phyloP scores from a whole-genome alignment of 106 monocot species.

The Allium cepa region DNA sequence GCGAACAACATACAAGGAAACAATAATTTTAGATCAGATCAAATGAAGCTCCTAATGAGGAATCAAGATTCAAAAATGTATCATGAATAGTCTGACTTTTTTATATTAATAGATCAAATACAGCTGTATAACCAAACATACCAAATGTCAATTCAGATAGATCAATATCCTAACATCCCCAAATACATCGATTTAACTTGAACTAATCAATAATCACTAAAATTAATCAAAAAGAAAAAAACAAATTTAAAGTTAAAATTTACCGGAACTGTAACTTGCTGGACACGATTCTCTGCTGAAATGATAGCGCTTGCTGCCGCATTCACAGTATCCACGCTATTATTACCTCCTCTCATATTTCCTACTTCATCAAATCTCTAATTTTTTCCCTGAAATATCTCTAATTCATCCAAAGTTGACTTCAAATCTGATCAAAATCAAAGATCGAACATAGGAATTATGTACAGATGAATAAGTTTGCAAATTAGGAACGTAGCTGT shows the following conservation, averaged over 20 bases:
- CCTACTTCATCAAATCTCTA: not conserved
- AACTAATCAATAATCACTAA: not conserved
- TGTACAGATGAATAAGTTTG: not conserved
- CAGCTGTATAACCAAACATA: too few relatives aligned
- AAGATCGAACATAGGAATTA: not conserved
- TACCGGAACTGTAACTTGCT: conserved; percentile 45
- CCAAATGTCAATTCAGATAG: too few relatives aligned
- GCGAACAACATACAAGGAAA: too few relatives aligned
- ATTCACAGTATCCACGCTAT: conserved; percentile 56
- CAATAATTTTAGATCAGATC: too few relatives aligned
- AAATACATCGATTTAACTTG: not conserved
- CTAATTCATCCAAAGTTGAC: not conserved
- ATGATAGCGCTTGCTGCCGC: conserved; percentile 57
- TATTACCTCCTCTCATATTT: conserved; percentile 32
- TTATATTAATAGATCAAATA: too few relatives aligned
- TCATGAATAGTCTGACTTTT: too few relatives aligned
- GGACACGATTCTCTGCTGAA: conserved; percentile 40
- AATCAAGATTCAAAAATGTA: too few relatives aligned
- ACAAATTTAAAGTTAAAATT: not conserved
- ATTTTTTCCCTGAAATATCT: not conserved
- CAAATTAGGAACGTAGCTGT: not conserved
- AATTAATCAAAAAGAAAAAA: not conserved
- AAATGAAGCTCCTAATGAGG: too few relatives aligned
- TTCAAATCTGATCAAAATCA: not conserved
- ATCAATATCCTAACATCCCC: not conserved